Base-by-base conservation (phyloP, 352 stramenopile species). In the Pilasporangium apinafurcum region DNA sequence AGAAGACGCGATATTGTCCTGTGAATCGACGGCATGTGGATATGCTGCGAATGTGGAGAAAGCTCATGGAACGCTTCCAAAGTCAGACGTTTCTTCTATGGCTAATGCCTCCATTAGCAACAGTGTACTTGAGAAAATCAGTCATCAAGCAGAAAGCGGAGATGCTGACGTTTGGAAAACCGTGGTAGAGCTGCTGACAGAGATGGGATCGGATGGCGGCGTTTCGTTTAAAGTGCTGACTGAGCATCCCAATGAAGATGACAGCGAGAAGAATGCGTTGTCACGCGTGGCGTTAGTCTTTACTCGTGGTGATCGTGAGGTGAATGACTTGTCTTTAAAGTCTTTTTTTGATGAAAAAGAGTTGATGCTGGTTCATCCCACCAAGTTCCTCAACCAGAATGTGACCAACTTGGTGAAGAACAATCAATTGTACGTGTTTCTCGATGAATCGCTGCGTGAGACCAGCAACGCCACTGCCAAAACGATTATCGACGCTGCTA, bases 11-110 rank as follows among this genome's bases (percentile, higher is more conserved):
- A 62, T 96, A 48, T 52, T 96, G 9, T 83, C 71, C 0, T 96
- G 83, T 33, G 62, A 52, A 13, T 68, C 63, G 0, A 14, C 52
- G 0, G 14, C 32, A 0, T 94, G 85, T 32, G 64, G 73, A 39
- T 96, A 93, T 37, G 77, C 77, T 4, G 85, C 85, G n/a, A 96
- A 96, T 48, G 74, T 91, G 5, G 85, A 96, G 56, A 92, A 92
- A 42, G 81, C 80, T 1, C 49, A 83, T 28, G 75, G 77, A 1
- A 18, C 41, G 5, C 45, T 86, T 32, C 52, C 52, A 3, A 20
- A n/a, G 17, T 41, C 13, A 7, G 29, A 29, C 4, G 2, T 12
- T 17, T 20, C 21, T 4, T 18, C n/a, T 7, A 16, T 31, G 3
- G 13, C 12, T n/a, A 34, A 30, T 18, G 16, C 53, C 25, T 14